phyloP scores from a whole-genome alignment of 441 rosid genomes.

The Flueggea neowawraea region DNA sequence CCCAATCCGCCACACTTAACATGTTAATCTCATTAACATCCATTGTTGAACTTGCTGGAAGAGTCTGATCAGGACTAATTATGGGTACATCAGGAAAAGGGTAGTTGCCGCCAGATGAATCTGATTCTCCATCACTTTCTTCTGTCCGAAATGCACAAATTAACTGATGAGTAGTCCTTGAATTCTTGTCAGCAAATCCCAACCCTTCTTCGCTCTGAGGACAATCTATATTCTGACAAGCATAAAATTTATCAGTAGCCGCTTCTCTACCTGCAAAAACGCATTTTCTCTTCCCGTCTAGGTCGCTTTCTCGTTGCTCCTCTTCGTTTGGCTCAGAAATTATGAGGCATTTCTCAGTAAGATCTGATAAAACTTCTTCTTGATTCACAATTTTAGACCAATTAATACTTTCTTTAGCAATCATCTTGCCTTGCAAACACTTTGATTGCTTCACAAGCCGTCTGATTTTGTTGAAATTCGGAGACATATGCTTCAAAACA shows the following conservation, averaged over 20 bases:
- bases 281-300: conserved; percentile 29
- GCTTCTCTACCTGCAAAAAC: conserved; percentile 8
- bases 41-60: too few relatives aligned
- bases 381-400: conserved; percentile 79
- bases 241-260: neutral
- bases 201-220: conserved; percentile 13
- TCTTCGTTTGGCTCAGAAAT: conserved; percentile 7
- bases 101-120: conserved; percentile 3
- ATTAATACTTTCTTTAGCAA: conserved; percentile 83
- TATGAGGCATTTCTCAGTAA: conserved; percentile 14
- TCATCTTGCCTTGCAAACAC: conserved; percentile 93
- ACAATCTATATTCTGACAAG: conserved; percentile 16
- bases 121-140: conserved; percentile 5
- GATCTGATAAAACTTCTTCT: conserved; percentile 39
- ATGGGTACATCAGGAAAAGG: neutral
- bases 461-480: too few relatives aligned
- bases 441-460: conserved; percentile 72
- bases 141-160: neutral
- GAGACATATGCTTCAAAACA: too few relatives aligned
- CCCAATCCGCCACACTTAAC: conserved; percentile 23
- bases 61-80: conserved; percentile 3
- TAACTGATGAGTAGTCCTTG: conserved; percentile 23
- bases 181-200: conserved; percentile 25
- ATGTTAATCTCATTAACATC: neutral
- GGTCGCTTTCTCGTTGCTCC: neutral